These are phyloP conservation scores for Calonectria fujianensis DNA, from an alignment of 2,329 filamentous ascomycete genomes.

Conservation along the genomic window DNA sequence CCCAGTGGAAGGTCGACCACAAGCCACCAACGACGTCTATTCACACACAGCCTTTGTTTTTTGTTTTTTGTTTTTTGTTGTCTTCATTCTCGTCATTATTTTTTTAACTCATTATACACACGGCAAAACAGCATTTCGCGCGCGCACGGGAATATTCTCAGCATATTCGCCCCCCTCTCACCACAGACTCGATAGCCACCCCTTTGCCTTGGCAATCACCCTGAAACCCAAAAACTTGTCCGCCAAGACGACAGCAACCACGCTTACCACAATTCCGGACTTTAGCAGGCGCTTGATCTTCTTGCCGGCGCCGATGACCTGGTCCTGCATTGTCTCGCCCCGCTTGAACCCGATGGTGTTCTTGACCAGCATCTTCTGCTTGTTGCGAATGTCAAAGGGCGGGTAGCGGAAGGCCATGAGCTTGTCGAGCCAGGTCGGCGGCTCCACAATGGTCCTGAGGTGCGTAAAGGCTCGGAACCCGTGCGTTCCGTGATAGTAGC, in stretches of 20 bases:
- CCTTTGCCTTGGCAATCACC: background rate
- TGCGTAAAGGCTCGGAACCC: slow-evolving; percentile 62
- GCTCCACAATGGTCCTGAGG: slow-evolving; percentile 52
- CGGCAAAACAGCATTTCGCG: background rate
- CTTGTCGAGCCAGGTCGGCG: slow-evolving; percentile 55
- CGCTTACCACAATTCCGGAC: background rate
- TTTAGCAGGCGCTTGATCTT: background rate
- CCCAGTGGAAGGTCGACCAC: background rate
- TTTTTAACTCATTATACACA: background rate
- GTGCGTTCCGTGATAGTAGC: slow-evolving; percentile 65
- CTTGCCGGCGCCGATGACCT: background rate
- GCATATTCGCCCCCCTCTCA: background rate
- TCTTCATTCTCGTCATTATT: background rate
- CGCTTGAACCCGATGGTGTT: background rate
- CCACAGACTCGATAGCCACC: background rate
- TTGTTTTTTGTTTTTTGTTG: background rate
- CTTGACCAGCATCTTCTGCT: slow-evolving; percentile 11
- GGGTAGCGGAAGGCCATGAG: slow-evolving; percentile 5
- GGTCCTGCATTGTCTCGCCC: slow-evolving; percentile 14
- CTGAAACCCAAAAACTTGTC: slow-evolving; percentile 9
- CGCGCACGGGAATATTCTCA: background rate
- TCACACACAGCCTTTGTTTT: background rate
- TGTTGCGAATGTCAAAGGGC: slow-evolving; percentile 13
- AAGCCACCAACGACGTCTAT: background rate
- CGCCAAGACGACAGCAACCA: background rate